Evolutionary conservation across 179 eudicot species (phyloP).

Genomic region (Monotropa hypopitys): DNA sequence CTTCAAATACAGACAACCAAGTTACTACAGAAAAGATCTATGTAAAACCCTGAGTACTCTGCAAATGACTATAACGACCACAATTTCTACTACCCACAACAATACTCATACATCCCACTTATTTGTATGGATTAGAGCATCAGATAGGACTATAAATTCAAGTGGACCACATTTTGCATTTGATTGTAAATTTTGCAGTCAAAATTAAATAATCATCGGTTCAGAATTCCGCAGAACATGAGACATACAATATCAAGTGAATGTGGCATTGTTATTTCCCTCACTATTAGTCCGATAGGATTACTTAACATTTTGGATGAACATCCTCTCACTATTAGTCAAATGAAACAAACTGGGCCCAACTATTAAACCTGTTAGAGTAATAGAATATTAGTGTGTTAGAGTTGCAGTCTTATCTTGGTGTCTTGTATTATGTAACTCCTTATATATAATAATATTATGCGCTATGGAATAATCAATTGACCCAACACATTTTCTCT

Average conservation of each 20-base stretch:
- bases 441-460: too few relatives aligned
- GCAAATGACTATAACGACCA: background rate
- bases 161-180: background rate
- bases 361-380: background rate
- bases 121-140: background rate
- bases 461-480: too few relatives aligned
- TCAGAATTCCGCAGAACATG: background rate
- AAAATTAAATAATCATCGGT: background rate
- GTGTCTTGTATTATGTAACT: too few relatives aligned
- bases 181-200: background rate
- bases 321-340: background rate
- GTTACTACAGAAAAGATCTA: background rate
- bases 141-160: background rate
- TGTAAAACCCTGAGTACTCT: background rate
- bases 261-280: background rate
- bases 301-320: background rate
- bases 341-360: background rate
- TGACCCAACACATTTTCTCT: too few relatives aligned
- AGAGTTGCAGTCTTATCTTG: too few relatives aligned
- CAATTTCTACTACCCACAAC: background rate
- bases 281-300: background rate
- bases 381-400: too few relatives aligned
- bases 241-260: background rate
- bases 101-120: background rate
- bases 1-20: slow-evolving; percentile 25